Percentiles rank a stretch among this genome's conserved stretches.
Conservation (phyloP, 164 flowering plant species). For the Vitis rotundifolia region DNA sequence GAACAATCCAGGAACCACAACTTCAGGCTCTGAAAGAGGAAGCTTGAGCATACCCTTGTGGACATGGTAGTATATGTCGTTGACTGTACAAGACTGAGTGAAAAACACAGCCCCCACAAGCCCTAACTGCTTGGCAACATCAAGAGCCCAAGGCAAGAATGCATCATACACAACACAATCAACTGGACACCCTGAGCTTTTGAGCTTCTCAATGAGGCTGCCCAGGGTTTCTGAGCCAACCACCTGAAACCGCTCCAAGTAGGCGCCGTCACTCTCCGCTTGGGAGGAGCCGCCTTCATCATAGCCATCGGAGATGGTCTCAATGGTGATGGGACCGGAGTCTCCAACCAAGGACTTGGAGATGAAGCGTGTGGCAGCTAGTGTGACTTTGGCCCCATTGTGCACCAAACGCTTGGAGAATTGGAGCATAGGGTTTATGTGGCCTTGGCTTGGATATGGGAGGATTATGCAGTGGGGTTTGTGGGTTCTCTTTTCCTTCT, state of each 20-base stretch:
- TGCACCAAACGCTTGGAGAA: slow-evolving; percentile 21
- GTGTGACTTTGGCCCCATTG: slow-evolving; percentile 17
- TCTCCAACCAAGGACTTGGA: slow-evolving; percentile 5
- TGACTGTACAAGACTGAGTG: slow-evolving; percentile 38
- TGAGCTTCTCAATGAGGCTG: slow-evolving; percentile 14
- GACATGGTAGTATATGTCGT: slow-evolving; percentile 29
- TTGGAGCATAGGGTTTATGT: slow-evolving; percentile 31
- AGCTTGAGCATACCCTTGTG: slow-evolving; percentile 17
- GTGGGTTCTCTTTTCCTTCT: too few relatives aligned
- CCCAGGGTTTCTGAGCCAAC: slow-evolving; percentile 20
- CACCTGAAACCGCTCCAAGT: slow-evolving; percentile 1
- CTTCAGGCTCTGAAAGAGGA: slow-evolving; percentile 4
- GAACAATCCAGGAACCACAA: slow-evolving; percentile 41
- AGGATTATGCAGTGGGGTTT: neutral
- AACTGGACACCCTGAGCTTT: slow-evolving; percentile 15
- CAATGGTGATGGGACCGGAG: slow-evolving; percentile 2
- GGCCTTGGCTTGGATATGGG: slow-evolving; percentile 29
- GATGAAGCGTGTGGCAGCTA: slow-evolving; percentile 11
- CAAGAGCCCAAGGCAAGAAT: slow-evolving; percentile 36
- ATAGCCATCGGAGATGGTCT: slow-evolving; percentile 23
- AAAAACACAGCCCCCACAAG: slow-evolving; percentile 24
- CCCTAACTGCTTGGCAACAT: slow-evolving; percentile 30
- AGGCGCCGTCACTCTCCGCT: slow-evolving; percentile 1
- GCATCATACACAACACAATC: slow-evolving; percentile 27
- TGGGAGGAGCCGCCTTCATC: slow-evolving; percentile 17